Evolutionary conservation across 2,329 filamentous ascomycete genomes (phyloP).

Genomic region (Zymoseptoria pseudotritici): DNA sequence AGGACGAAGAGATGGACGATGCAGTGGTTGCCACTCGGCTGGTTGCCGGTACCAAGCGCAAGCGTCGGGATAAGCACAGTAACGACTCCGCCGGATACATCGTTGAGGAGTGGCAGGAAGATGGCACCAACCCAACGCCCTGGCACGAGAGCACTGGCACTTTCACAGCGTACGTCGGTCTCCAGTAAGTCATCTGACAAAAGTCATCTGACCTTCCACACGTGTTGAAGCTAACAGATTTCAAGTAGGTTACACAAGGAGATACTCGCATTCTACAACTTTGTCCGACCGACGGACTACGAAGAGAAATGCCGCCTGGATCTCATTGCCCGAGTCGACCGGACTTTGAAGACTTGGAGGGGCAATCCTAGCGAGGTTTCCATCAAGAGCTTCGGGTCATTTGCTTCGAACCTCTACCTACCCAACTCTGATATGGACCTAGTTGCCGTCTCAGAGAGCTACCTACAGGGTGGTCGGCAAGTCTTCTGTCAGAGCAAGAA

Average conservation of each 20-base stretch:
- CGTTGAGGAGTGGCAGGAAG: slow-evolving; percentile 37
- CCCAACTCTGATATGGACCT: slow-evolving; percentile 89
- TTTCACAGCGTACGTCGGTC: slow-evolving; percentile 14
- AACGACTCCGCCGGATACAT: slow-evolving; percentile 26
- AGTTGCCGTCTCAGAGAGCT: slow-evolving; percentile 63
- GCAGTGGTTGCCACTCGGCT: neutral
- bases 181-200: slow-evolving; percentile 19
- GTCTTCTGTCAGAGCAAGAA: slow-evolving; percentile 45
- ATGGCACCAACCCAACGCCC: slow-evolving; percentile 45
- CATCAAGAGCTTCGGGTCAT: slow-evolving; percentile 83
- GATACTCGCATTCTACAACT: slow-evolving; percentile 80
- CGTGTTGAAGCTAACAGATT: slow-evolving; percentile 29
- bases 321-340: slow-evolving; percentile 62
- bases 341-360: slow-evolving; percentile 44
- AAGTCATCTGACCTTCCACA: neutral
- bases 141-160: slow-evolving; percentile 53
- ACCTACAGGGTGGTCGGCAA: slow-evolving; percentile 47
- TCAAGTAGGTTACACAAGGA: slow-evolving; percentile 68
- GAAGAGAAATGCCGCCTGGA: slow-evolving; percentile 69
- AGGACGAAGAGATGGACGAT: neutral
- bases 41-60: slow-evolving; percentile 57
- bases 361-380: slow-evolving; percentile 40
- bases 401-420: slow-evolving; percentile 67
- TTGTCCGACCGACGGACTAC: slow-evolving; percentile 66
- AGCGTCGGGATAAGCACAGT: slow-evolving; percentile 36